Percentiles rank a stretch among this genome's conserved stretches.
These are phyloP conservation scores for Rhinocladiella mackenziei DNA, from an alignment of 2,329 filamentous ascomycete genomes.

Conservation along the genomic window DNA sequence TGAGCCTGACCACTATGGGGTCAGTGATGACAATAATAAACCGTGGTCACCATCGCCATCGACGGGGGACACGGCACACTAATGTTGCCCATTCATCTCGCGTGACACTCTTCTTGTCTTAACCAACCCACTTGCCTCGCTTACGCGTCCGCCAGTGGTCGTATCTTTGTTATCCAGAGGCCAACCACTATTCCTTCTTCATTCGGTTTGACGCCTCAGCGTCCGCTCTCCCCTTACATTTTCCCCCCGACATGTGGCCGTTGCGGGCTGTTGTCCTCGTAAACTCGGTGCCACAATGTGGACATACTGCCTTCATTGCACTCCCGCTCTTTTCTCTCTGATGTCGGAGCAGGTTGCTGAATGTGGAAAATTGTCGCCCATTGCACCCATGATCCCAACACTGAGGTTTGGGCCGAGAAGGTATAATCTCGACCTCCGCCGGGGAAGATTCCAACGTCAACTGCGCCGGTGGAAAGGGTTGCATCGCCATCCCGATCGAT, in stretches of 20 bases:
- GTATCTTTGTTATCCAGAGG: no score
- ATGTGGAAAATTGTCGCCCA: slow-evolving; percentile 90
- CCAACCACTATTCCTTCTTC: slow-evolving; percentile 5
- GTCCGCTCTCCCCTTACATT: slow-evolving; percentile 66
- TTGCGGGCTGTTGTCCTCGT: slow-evolving; percentile 85
- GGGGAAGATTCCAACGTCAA: slow-evolving; percentile 25
- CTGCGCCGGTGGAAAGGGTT: slow-evolving; percentile 19
- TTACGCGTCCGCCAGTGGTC: no score
- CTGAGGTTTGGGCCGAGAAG: slow-evolving; percentile 76
- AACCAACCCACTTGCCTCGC: no score
- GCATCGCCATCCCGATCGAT: slow-evolving; percentile 19
- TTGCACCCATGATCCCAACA: slow-evolving; percentile 98
- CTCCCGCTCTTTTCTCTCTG: slow-evolving; percentile 93
- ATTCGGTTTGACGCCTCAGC: slow-evolving; percentile 13
- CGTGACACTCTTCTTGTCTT: no score
- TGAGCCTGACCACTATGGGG: no score
- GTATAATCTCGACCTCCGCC: slow-evolving; percentile 24
- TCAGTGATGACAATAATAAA: no score
- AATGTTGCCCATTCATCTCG: no score
- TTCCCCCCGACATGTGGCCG: slow-evolving; percentile 80
- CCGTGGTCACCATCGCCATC: no score
- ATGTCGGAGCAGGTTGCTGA: slow-evolving; percentile 88
- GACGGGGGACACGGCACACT: no score
- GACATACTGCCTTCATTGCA: slow-evolving; percentile 81
- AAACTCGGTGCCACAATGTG: slow-evolving; percentile 88